phyloP scores from a whole-genome alignment of 495 filamentous ascomycete genomes.

The Penicillium angulare region DNA sequence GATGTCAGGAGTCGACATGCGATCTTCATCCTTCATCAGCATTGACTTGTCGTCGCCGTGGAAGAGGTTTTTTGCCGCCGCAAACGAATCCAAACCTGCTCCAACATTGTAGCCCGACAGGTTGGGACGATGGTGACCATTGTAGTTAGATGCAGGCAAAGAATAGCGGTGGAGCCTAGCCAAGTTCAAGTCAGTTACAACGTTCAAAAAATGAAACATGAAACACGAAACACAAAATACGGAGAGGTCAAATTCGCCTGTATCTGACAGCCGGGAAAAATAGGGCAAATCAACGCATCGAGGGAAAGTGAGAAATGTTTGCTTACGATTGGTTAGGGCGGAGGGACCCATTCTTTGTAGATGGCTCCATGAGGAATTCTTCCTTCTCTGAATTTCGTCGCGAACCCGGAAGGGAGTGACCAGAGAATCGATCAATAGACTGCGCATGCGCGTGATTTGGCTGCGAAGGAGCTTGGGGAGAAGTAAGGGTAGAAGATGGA shows the following conservation, averaged over 20 bases:
- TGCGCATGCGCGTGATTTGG: slow-evolving; percentile 18
- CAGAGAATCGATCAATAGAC: slow-evolving; percentile 49
- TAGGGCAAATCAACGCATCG: not conserved
- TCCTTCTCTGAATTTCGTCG: slow-evolving; percentile 62
- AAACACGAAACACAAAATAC: not conserved
- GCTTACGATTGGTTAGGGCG: slow-evolving; percentile 43
- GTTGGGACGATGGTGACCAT: slow-evolving; percentile 53
- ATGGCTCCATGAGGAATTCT: slow-evolving; percentile 33
- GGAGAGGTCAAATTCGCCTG: no score
- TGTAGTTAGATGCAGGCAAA: slow-evolving; percentile 72
- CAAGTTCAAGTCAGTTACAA: not conserved
- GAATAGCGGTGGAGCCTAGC: slow-evolving; percentile 60
- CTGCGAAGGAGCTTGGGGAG: slow-evolving; percentile 46
- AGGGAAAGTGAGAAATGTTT: not conserved
- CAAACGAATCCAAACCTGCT: slow-evolving; percentile 62
- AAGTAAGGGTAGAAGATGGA: slow-evolving; percentile 68
- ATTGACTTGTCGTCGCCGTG: slow-evolving; percentile 68
- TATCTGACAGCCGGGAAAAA: not conserved
- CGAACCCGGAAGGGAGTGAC: slow-evolving; percentile 83
- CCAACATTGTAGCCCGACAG: slow-evolving; percentile 42
- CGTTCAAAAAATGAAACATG: slow-evolving; percentile 1
- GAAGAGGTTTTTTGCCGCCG: slow-evolving; percentile 81
- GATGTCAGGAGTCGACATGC: slow-evolving; percentile 58
- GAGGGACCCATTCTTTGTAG: slow-evolving; percentile 19
- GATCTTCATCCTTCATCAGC: slow-evolving; percentile 46